Base-by-base conservation (phyloP, 2,329 filamentous ascomycete species). In the Herpomyces periplanetae region DNA sequence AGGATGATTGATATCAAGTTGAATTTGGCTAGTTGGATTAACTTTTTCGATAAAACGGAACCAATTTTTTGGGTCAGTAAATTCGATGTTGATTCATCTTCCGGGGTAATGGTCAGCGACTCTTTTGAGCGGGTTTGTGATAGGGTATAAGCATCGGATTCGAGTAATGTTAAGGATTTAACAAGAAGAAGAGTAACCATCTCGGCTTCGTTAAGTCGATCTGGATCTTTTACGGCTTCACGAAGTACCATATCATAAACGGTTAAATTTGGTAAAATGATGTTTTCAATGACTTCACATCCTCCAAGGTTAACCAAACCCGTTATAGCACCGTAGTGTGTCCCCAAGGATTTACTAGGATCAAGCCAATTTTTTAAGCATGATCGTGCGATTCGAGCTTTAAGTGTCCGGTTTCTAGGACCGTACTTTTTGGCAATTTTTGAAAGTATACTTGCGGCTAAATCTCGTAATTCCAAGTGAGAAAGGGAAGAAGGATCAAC, bases 341-440 rank as follows among this genome's bases (percentile, higher is more conserved):
- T 62, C 2, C 65, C 57, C 0, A 71, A 52, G 0, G 71, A 59
- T 32, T 73, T 69, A 16, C 59, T 56, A 0, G 69, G 66, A 31
- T 88, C 73, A 12, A 96, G 51, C 37, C 88, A 75, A 30, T 64
- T 59, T 40, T 87, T 87, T 13, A 91, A 51, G 31, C 71, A 88
- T 0, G 73, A 80, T n/a, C 80, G 54, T 3, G 71, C 73, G 12
- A 96, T 59, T 26, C 84, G 66, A 2, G 73, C 61, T 22, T 71
- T 68, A 11, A 91, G 52, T 7, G 69, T 61, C 16, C 64, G 58
- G 22, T 73, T 85, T 3, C 59, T 62, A 11, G 58, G 50, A 4
- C 62, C 58, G 40, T 84, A 88, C 31, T 73, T 75, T 25, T 50
- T 51, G 3, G 65, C 60, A 15, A 96, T 65, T 13, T 56, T 52